Evolutionary conservation across 352 stramenopile species (phyloP).

Genomic region (Phytopythium chamaehyphon): DNA sequence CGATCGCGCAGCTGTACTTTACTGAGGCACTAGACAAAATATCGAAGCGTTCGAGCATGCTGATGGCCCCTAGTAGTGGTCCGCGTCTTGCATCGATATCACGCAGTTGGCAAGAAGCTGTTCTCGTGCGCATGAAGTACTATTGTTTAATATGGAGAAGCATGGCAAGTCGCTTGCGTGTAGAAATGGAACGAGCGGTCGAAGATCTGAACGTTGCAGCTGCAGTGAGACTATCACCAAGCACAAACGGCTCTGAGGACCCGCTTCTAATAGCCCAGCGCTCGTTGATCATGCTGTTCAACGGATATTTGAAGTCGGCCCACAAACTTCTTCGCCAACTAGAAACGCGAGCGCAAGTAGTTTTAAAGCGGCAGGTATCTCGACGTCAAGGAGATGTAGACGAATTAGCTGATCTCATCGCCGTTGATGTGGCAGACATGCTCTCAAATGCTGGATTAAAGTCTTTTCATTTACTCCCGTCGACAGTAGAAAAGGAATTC

Average conservation of each 20-base stretch:
- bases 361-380: not conserved
- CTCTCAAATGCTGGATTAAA: conserved; percentile 44
- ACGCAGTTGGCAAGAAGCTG: conserved; percentile 26
- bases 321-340: conserved; percentile 44
- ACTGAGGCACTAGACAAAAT: conserved; percentile 34
- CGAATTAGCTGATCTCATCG: not conserved
- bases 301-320: conserved; percentile 45
- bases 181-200: conserved; percentile 45
- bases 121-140: conserved; percentile 36
- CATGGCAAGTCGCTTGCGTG: conserved; percentile 33
- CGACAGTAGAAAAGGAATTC: conserved; percentile 23
- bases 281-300: conserved; percentile 48
- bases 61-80: not conserved
- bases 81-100: conserved; percentile 14
- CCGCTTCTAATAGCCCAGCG: conserved; percentile 38
- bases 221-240: conserved; percentile 20
- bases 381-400: not conserved
- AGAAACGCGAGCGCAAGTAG: conserved; percentile 8
- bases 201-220: conserved; percentile 50
- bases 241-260: conserved; percentile 11
- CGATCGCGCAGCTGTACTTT: conserved; percentile 30
- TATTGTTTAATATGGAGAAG: conserved; percentile 55
- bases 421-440: conserved; percentile 34
- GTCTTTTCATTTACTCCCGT: conserved; percentile 32
- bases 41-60: conserved; percentile 3